phyloP scores from a whole-genome alignment of 306 rosid species.

The Nissolia schottii region DNA sequence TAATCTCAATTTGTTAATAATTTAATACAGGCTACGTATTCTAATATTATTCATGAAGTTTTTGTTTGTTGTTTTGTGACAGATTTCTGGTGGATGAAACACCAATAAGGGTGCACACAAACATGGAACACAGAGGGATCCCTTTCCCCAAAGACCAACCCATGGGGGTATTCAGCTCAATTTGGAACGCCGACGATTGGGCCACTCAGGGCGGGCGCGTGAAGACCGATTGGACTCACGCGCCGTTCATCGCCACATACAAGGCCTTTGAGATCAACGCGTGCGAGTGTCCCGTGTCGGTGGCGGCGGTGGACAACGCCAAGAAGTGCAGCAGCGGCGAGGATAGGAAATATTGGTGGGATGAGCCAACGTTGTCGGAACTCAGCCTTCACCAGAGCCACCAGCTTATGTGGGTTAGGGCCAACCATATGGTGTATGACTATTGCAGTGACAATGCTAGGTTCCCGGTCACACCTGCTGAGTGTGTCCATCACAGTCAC shows the following conservation, averaged over 20 bases:
- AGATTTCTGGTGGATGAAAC: constrained; percentile 84
- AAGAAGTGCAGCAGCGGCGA: constrained; percentile 53
- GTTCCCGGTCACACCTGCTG: constrained; percentile 58
- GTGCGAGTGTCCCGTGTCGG: constrained; percentile 51
- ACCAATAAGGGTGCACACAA: constrained; percentile 80
- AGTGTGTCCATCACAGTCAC: constrained; percentile 81
- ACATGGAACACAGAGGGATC: constrained; percentile 78
- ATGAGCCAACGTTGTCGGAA: constrained; percentile 53
- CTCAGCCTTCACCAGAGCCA: constrained; percentile 80
- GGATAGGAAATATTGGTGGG: constrained; percentile 83
- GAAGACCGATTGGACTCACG: constrained; percentile 91
- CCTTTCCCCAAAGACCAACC: constrained; percentile 80
- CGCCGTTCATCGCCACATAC: constrained; percentile 71
- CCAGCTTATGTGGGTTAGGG: constrained; percentile 87
- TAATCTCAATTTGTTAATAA: neutral
- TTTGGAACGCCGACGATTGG: constrained; percentile 98
- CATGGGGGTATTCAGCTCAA: constrained; percentile 89
- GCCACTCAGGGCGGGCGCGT: constrained; percentile 94
- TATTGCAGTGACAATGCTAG: constrained; percentile 72
- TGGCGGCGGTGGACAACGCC: constrained; percentile 33
- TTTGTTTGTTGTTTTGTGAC: no score
- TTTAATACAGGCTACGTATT: neutral
- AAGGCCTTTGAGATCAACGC: constrained; percentile 61
- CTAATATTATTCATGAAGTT: no score
- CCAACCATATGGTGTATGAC: constrained; percentile 81